A percentile compares a stretch with the other conserved stretches of the same genome.
Conservation (phyloP, 1,139 yeast genomes). For the Saccharomyces hybrid region DNA sequence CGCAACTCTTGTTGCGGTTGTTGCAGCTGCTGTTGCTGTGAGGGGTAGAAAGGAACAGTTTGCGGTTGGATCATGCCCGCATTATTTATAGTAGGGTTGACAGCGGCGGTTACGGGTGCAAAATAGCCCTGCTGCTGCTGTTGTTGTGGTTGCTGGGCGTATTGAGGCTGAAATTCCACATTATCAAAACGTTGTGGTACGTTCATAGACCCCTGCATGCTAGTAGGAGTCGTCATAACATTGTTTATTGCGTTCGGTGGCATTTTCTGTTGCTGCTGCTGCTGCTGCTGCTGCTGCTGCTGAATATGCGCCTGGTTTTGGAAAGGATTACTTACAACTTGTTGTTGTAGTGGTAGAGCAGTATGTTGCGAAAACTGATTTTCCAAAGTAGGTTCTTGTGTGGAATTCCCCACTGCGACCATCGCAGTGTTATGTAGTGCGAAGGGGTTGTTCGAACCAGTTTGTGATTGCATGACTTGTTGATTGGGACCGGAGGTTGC, state of each 20-base stretch:
- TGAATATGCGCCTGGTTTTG: conserved; percentile 33
- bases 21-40: not conserved
- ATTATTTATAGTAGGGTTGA: not conserved
- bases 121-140: conserved; percentile 2
- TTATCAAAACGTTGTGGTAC: conserved; percentile 17
- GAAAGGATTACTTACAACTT: conserved; percentile 34
- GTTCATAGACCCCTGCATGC: conserved; percentile 2
- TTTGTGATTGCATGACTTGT: conserved; percentile 4
- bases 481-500: not conserved
- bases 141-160: conserved; percentile 1
- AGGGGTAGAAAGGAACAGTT: not conserved
- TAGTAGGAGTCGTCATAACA: conserved; percentile 41
- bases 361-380: conserved; percentile 14
- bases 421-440: conserved; percentile 15
- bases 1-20: not conserved
- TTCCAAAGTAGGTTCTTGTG: conserved; percentile 17
- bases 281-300: too few relatives aligned
- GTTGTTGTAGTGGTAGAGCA: conserved; percentile 10
- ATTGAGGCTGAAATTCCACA: conserved; percentile 7
- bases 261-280: conserved; percentile 25
- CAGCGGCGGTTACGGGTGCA: conserved; percentile 1
- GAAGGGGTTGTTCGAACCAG: conserved; percentile 26
- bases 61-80: not conserved
- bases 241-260: conserved; percentile 43
- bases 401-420: not conserved